Percentiles rank a stretch among this genome's conserved stretches.
These are phyloP conservation scores for Nicotiana benthamiana DNA, from an alignment of 257 asterid genomes.

Conservation along the genomic window DNA sequence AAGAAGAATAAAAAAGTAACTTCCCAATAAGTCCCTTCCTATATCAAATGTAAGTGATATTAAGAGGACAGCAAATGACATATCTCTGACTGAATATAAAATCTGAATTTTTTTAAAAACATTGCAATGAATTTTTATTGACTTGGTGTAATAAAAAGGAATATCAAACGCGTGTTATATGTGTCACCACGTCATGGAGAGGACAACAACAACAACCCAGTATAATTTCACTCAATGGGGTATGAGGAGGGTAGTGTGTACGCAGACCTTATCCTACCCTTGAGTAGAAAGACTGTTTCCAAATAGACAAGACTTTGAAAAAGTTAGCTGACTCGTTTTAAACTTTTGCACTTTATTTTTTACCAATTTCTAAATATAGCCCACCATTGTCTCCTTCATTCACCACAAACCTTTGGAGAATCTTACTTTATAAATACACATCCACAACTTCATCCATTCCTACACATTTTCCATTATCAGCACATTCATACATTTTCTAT, in stretches of 20 bases:
- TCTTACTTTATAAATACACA: slow-evolving; percentile 38
- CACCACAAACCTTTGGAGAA: slow-evolving; percentile 7
- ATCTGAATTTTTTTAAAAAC: not conserved
- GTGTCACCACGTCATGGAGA: slow-evolving; percentile 3
- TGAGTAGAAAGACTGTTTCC: too few relatives aligned
- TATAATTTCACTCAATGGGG: too few relatives aligned
- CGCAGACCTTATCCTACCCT: too few relatives aligned
- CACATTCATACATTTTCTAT: not conserved
- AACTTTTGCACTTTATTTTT: slow-evolving; percentile 40
- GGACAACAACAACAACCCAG: too few relatives aligned
- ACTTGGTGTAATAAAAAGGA: not conserved
- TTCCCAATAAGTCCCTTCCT: not conserved
- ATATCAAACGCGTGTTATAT: not conserved
- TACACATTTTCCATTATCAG: not conserved
- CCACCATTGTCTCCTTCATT: slow-evolving; percentile 50
- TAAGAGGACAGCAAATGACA: not conserved
- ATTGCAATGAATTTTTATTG: not conserved
- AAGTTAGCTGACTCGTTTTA: slow-evolving; percentile 28
- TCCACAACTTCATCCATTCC: not conserved
- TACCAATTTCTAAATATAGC: slow-evolving; percentile 29
- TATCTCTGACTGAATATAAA: not conserved
- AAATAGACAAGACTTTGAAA: slow-evolving; percentile 19
- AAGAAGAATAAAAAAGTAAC: not conserved
- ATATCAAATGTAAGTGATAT: not conserved
- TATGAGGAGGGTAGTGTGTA: too few relatives aligned